Evolutionary conservation across 208 protist species (phyloP).

Genomic region (Trypanosomatidae sp.): DNA sequence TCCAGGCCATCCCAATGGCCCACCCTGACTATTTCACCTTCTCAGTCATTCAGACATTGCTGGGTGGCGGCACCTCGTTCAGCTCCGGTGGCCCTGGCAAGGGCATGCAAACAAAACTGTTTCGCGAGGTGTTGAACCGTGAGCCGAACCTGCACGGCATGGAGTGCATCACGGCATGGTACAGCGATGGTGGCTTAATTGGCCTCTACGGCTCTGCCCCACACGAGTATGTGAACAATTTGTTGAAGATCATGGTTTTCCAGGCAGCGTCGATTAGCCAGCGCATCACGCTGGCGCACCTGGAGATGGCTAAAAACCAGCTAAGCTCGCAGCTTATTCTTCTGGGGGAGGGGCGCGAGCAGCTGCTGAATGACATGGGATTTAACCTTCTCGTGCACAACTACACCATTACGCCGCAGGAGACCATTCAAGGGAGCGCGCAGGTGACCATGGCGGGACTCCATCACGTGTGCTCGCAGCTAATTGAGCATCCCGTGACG

Average conservation of each 20-base stretch:
- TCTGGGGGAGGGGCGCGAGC: conserved; percentile 77
- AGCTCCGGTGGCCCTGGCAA: conserved; percentile 93
- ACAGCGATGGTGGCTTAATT: conserved; percentile 86
- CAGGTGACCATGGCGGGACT: conserved; percentile 75
- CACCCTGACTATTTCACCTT: conserved; percentile 89
- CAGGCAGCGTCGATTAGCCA: conserved; percentile 81
- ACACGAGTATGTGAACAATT: conserved; percentile 67
- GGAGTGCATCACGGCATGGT: conserved; percentile 92
- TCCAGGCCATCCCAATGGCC: conserved; percentile 78
- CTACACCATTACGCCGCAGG: conserved; percentile 70
- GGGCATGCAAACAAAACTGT: conserved; percentile 92
- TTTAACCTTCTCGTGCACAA: conserved; percentile 87
- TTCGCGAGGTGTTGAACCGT: conserved; percentile 85
- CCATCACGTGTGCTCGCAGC: conserved; percentile 55
- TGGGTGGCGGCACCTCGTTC: conserved; percentile 91
- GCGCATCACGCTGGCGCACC: conserved; percentile 65
- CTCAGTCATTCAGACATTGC: conserved; percentile 85
- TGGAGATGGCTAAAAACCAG: conserved; percentile 92
- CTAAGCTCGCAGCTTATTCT: conserved; percentile 84
- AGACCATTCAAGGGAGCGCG: conserved; percentile 65
- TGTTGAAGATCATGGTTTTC: conserved; percentile 78
- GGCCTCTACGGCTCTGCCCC: conserved; percentile 87
- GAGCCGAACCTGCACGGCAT: conserved; percentile 76
- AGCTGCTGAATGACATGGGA: conserved; percentile 89
- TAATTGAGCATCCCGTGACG: conserved; percentile 66